A percentile compares a stretch with the other conserved stretches of the same genome.
These are phyloP conservation scores for Saccharomyces hybrid DNA, from an alignment of 1,139 yeast genomes.

Conservation along the genomic window DNA sequence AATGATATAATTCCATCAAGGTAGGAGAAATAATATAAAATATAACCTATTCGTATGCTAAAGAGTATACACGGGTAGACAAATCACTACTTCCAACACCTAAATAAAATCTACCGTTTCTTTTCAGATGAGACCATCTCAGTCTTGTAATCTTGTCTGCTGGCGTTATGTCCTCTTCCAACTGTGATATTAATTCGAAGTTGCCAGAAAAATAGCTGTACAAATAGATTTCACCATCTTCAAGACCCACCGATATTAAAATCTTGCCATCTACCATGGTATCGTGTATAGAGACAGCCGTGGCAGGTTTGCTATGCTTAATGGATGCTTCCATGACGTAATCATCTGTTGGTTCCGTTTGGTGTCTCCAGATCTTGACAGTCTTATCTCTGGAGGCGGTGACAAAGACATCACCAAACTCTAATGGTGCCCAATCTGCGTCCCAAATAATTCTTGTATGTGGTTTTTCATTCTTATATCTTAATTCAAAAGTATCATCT, in stretches of 20 bases:
- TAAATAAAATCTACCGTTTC: slow-evolving; percentile 33
- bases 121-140: slow-evolving; percentile 39
- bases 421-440: slow-evolving; percentile 67
- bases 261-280: slow-evolving; percentile 28
- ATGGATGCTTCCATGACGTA: slow-evolving; percentile 24
- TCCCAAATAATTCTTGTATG: slow-evolving; percentile 95
- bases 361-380: slow-evolving; percentile 60
- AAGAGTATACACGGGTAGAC: slow-evolving; percentile 52
- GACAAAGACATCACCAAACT: slow-evolving; percentile 43
- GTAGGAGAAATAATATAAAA: slow-evolving; percentile 1
- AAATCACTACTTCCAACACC: slow-evolving; percentile 68
- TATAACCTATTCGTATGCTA: slow-evolving; percentile 17
- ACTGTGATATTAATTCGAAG: slow-evolving; percentile 29
- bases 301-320: slow-evolving; percentile 52
- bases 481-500: slow-evolving; percentile 38
- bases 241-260: slow-evolving; percentile 63
- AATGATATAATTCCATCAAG: not conserved
- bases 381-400: slow-evolving; percentile 86
- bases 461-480: slow-evolving; percentile 55
- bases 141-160: slow-evolving; percentile 54
- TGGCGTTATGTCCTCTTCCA: slow-evolving; percentile 44
- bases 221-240: slow-evolving; percentile 46
- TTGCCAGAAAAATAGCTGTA: slow-evolving; percentile 26
- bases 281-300: slow-evolving; percentile 57
- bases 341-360: slow-evolving; percentile 17